Evolutionary conservation across 2,329 filamentous ascomycete species (phyloP).

Genomic region (Trichoderma afroharzianum): DNA sequence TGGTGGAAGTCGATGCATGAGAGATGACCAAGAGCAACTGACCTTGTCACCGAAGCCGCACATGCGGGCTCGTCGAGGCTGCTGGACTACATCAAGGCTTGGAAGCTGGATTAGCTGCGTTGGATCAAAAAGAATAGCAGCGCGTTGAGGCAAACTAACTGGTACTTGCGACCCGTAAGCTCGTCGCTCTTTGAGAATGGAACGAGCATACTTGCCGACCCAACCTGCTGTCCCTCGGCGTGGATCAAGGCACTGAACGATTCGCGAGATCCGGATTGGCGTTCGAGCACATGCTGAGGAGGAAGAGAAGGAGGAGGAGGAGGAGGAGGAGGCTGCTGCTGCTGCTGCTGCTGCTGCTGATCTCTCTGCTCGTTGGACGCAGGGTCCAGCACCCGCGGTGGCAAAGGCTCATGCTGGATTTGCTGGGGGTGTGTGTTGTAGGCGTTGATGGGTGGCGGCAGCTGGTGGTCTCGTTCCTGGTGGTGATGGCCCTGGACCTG

Average conservation of each 20-base stretch:
- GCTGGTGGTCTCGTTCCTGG: constrained; percentile 10
- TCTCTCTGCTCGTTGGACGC: constrained; percentile 3
- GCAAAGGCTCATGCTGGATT: constrained; percentile 13
- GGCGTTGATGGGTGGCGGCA: background rate
- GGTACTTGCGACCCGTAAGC: constrained; percentile 33
- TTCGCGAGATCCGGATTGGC: background rate
- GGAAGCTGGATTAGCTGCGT: constrained; percentile 20
- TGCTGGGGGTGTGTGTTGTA: background rate
- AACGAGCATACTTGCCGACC: constrained; percentile 23
- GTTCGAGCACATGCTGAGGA: constrained; percentile 4
- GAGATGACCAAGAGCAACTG: constrained; percentile 43
- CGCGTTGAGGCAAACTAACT: constrained; percentile 25
- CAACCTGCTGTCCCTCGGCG: background rate
- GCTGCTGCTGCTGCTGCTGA: background rate
- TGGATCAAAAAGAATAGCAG: background rate
- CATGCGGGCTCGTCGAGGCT: constrained; percentile 91
- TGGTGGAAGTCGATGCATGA: background rate
- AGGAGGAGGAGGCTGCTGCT: no score
- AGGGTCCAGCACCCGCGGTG: background rate
- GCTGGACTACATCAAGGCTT: constrained; percentile 78
- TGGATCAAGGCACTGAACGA: background rate
- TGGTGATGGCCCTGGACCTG: constrained; percentile 12
- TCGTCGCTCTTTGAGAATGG: constrained; percentile 36
- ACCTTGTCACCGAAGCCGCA: constrained; percentile 99
- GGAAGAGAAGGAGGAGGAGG: background rate